phyloP scores from a whole-genome alignment of 371 early-diverging fungal genomes.

The Mortierella sp. region DNA sequence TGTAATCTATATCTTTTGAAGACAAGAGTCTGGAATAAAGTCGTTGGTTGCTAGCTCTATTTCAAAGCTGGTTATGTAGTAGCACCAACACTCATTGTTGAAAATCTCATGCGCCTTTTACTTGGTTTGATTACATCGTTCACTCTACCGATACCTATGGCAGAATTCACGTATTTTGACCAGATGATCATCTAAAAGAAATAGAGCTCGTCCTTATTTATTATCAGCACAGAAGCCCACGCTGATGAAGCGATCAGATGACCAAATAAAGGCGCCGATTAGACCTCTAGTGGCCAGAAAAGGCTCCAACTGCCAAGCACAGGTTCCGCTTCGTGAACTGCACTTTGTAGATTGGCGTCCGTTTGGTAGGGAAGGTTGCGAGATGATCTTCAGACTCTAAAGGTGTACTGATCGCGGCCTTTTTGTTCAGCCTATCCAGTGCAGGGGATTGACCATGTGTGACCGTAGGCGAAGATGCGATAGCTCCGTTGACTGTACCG shows the following conservation, averaged over 20 bases:
- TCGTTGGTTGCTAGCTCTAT: no score
- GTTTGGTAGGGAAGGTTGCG: constrained; percentile 91
- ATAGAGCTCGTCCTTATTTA: background rate
- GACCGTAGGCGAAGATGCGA: constrained; percentile 15
- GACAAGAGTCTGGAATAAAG: no score
- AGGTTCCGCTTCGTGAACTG: constrained; percentile 95
- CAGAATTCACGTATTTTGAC: background rate
- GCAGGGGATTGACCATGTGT: constrained; percentile 22
- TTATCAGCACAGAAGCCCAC: background rate
- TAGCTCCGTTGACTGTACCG: background rate
- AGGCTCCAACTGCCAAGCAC: constrained; percentile 81
- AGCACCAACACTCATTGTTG: no score
- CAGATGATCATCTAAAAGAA: background rate
- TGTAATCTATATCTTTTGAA: no score
- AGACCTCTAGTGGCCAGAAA: constrained; percentile 30
- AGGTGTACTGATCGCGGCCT: constrained; percentile 13
- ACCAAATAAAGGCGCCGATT: background rate
- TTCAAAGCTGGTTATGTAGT: no score
- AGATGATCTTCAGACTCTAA: constrained; percentile 70
- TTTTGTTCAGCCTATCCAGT: constrained; percentile 37
- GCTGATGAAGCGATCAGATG: no score
- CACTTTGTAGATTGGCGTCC: constrained; percentile 91
- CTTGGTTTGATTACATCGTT: no score
- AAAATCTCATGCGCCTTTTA: no score
- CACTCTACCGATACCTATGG: no score